phyloP scores from a whole-genome alignment of 2,329 filamentous ascomycete species.

The Cercospora zeina region DNA sequence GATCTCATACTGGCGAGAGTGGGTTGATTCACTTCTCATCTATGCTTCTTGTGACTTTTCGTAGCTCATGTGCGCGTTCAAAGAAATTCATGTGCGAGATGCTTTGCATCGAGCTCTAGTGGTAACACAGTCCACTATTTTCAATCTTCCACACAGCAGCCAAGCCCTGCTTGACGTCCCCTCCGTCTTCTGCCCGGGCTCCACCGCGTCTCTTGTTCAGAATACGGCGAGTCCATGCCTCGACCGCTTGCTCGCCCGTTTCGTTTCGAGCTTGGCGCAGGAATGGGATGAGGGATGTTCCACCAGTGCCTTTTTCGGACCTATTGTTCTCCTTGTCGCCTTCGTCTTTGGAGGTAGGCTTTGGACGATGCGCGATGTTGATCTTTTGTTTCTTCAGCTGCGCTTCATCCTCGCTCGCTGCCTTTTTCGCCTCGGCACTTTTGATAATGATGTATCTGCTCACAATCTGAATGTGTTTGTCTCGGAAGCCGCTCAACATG shows the following conservation, averaged over 20 bases:
- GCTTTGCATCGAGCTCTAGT: slow-evolving; percentile 41
- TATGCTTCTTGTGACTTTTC: slow-evolving; percentile 2
- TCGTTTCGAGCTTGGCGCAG: slow-evolving; percentile 95
- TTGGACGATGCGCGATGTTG: slow-evolving; percentile 30
- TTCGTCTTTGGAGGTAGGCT: slow-evolving; percentile 36
- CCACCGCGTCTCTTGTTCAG: slow-evolving; percentile 52
- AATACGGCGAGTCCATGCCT: slow-evolving; percentile 61
- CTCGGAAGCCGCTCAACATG: slow-evolving; percentile 74
- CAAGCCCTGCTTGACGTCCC: slow-evolving; percentile 59
- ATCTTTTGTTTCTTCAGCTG: slow-evolving; percentile 50
- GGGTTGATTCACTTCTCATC: neutral
- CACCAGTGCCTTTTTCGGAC: slow-evolving; percentile 83
- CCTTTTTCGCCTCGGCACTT: slow-evolving; percentile 63
- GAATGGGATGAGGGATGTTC: slow-evolving; percentile 91
- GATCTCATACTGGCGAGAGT: slow-evolving; percentile 3
- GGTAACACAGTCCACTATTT: slow-evolving; percentile 54
- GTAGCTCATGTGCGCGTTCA: neutral
- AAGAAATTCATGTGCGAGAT: neutral
- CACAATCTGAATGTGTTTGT: slow-evolving; percentile 95
- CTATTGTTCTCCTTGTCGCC: slow-evolving; percentile 50
- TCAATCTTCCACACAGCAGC: slow-evolving; percentile 89
- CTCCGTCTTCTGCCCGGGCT: slow-evolving; percentile 13
- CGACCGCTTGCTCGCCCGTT: slow-evolving; percentile 86
- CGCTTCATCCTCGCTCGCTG: slow-evolving; percentile 34
- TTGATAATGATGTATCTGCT: slow-evolving; percentile 93